phyloP scores from a whole-genome alignment of 805 yeast genomes.

The Citeromyces nyonsensis region DNA sequence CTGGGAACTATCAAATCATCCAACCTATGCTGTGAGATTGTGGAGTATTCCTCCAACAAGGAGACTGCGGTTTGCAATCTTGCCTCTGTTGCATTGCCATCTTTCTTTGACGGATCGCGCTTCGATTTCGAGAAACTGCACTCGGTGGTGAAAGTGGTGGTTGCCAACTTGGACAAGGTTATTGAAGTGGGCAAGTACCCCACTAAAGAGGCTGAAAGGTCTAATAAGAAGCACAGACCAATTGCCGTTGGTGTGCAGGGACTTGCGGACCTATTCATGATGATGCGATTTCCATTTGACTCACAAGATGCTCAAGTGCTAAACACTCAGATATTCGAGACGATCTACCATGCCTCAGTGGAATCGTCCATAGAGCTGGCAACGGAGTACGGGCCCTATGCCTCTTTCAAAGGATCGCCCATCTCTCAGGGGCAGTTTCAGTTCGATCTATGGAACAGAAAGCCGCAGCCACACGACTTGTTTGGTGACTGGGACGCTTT shows the following conservation, averaged over 20 bases:
- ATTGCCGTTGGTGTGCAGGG: constrained; percentile 98
- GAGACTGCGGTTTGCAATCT: constrained; percentile 94
- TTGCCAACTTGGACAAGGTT: constrained; percentile 64
- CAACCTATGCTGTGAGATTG: constrained; percentile 86
- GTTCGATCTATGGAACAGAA: constrained; percentile 66
- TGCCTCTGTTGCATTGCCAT: constrained; percentile 82
- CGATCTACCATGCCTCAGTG: constrained; percentile 86
- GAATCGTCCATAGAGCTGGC: constrained; percentile 84
- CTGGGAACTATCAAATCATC: constrained; percentile 88
- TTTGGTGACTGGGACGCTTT: constrained; percentile 75
- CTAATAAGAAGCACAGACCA: constrained; percentile 81
- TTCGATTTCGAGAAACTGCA: constrained; percentile 71
- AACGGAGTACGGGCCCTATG: constrained; percentile 48
- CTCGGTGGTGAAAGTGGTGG: constrained; percentile 58
- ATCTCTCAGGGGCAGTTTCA: constrained; percentile 77
- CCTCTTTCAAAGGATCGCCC: constrained; percentile 72
- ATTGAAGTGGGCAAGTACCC: constrained; percentile 85
- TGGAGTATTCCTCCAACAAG: constrained; percentile 82
- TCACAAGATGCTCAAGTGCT: constrained; percentile 61
- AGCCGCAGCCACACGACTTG: constrained; percentile 52
- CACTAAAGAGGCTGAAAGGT: constrained; percentile 52
- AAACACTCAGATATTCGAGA: constrained; percentile 82
- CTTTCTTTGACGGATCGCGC: constrained; percentile 38
- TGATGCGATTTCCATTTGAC: constrained; percentile 74
- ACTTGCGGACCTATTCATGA: constrained; percentile 76